A percentile compares a stretch with the other conserved stretches of the same genome.
phyloP scores from a whole-genome alignment of 2,329 filamentous ascomycete species.

The Thermoascus crustaceus region DNA sequence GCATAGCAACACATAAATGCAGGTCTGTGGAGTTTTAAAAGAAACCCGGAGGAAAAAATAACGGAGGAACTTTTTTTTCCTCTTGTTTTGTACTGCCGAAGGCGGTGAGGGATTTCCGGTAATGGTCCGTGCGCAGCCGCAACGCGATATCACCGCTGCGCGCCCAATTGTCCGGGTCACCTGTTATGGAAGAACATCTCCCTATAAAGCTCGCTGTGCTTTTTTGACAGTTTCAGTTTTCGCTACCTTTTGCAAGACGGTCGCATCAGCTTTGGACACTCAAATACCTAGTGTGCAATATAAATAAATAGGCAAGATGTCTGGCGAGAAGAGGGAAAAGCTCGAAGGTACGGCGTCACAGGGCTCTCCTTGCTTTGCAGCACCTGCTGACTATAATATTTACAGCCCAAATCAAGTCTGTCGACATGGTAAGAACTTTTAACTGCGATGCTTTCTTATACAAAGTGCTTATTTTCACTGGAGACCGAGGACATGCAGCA shows the following conservation, averaged over 20 bases:
- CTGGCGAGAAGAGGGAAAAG: conserved; percentile 58
- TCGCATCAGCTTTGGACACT: neutral
- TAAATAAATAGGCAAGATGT: conserved; percentile 22
- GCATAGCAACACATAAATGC: conserved; percentile 10
- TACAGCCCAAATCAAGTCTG: conserved; percentile 91
- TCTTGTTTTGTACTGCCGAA: conserved; percentile 21
- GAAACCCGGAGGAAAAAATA: conserved; percentile 10
- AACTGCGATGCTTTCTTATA: neutral
- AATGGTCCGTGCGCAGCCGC: conserved; percentile 17
- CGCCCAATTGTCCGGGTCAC: neutral
- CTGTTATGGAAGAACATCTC: neutral
- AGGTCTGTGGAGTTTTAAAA: conserved; percentile 7
- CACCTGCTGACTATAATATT: conserved; percentile 12
- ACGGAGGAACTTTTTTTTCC: conserved; percentile 19
- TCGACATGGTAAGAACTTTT: conserved; percentile 72
- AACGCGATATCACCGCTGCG: conserved; percentile 1
- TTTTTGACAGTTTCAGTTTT: no score
- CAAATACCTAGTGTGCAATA: conserved; percentile 4
- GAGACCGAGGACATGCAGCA: conserved; percentile 96
- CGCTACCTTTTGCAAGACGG: neutral
- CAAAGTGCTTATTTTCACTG: neutral
- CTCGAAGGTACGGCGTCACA: conserved; percentile 56
- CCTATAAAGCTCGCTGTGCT: neutral
- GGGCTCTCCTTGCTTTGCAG: conserved; percentile 1
- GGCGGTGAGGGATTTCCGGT: conserved; percentile 23